phyloP scores from a whole-genome alignment of 1,284 basidiomycete genomes.

The Sutorius eximius region DNA sequence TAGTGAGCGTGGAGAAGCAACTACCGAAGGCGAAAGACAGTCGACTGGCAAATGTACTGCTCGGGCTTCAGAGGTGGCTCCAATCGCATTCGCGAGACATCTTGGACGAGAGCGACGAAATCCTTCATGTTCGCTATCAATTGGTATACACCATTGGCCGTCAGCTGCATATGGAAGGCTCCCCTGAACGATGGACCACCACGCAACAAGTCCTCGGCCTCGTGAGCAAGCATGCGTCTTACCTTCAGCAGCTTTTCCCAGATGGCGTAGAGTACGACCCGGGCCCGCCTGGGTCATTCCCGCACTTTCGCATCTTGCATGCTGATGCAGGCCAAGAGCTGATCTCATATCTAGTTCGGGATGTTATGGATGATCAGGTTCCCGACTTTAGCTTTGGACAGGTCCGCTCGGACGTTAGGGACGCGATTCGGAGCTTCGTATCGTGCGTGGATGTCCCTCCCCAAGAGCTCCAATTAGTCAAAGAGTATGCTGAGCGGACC shows the following conservation, averaged over 20 bases:
- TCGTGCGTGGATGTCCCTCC: background rate
- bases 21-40: background rate
- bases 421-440: background rate
- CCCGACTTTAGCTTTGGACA: background rate
- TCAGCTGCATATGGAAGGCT: conserved; percentile 39
- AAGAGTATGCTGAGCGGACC: background rate
- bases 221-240: background rate
- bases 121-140: background rate
- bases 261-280: background rate
- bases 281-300: background rate
- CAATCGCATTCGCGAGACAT: conserved; percentile 34
- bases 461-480: background rate
- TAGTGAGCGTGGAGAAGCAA: conserved; percentile 16
- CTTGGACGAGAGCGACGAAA: conserved; percentile 46
- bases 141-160: background rate
- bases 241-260: background rate
- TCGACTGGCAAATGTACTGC: background rate
- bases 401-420: background rate
- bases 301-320: background rate
- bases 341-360: background rate
- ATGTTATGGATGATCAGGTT: background rate
- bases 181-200: conserved; percentile 2
- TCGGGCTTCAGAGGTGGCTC: conserved; percentile 31
- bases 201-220: background rate
- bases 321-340: background rate